These are phyloP conservation scores for Haplosporangium sp. DNA, from an alignment of 371 early-diverging fungal genomes.

Conservation along the genomic window DNA sequence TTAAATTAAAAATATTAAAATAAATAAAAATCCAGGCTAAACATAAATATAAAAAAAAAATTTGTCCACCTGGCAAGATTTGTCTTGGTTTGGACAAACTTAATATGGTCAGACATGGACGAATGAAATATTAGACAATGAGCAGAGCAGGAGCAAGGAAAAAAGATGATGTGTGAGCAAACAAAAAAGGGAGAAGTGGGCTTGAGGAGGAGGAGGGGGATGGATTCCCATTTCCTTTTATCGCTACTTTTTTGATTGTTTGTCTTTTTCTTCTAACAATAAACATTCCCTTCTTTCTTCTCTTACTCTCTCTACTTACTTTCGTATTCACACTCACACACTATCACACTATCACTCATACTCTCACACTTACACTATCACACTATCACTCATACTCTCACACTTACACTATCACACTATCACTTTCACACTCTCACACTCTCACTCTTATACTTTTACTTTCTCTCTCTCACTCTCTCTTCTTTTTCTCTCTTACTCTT, in stretches of 20 bases:
- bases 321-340: conserved; percentile 2
- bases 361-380: too few relatives aligned
- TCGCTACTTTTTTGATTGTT: neutral
- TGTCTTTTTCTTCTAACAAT: neutral
- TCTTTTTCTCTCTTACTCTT: too few relatives aligned
- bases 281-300: neutral
- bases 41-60: neutral
- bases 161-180: neutral
- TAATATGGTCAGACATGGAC: neutral
- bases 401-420: too few relatives aligned
- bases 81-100: conserved; percentile 12
- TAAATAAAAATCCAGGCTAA: neutral
- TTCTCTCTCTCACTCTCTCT: too few relatives aligned
- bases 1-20: too few relatives aligned
- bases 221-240: conserved; percentile 32
- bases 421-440: too few relatives aligned
- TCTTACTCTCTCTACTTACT: neutral
- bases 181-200: neutral
- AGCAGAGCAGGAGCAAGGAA: neutral
- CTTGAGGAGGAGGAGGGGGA: conserved; percentile 8
- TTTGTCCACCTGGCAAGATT: conserved; percentile 15
- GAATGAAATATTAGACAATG: conserved; percentile 5
- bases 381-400: neutral
- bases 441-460: neutral
- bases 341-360: neutral